Evolutionary conservation across 345 rosid species (phyloP).

Genomic region (Hevea brasiliensis): DNA sequence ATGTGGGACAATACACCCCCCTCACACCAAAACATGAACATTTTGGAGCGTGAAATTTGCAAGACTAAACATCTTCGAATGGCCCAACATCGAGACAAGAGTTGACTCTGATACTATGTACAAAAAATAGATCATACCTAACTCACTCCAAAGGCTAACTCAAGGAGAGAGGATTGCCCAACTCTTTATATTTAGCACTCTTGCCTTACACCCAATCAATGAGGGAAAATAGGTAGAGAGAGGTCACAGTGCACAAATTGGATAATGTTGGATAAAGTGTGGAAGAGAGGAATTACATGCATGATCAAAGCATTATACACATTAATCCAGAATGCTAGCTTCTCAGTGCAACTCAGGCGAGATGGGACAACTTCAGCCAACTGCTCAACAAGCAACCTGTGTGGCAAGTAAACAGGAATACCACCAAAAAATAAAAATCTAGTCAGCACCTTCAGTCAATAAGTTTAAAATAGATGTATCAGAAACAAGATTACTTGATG

Average conservation of each 20-base stretch:
- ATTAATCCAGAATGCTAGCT: constrained; percentile 97
- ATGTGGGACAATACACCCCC: no score
- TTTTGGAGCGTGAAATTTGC: no score
- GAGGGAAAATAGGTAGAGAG: no score
- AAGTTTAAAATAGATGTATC: neutral
- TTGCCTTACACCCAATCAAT: no score
- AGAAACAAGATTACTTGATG: neutral
- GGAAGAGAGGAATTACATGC: constrained; percentile 60
- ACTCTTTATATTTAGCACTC: no score
- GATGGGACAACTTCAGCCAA: constrained; percentile 81
- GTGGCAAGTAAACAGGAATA: constrained; percentile 12
- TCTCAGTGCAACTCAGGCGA: constrained; percentile 66
- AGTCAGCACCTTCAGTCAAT: constrained; percentile 2
- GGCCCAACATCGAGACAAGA: no score
- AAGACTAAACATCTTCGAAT: no score
- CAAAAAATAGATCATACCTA: no score
- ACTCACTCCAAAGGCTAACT: no score
- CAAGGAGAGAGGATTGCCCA: no score
- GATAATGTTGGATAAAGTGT: neutral
- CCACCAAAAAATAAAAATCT: neutral
- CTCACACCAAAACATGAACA: no score
- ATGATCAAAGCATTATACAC: constrained; percentile 91
- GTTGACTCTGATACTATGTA: no score
- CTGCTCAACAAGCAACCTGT: constrained; percentile 85
- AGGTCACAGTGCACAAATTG: neutral